A percentile compares a stretch with the other conserved stretches of the same genome.
phyloP scores from a whole-genome alignment of 192 early-diverging fungal species.

The Phlyctochytrium bullatum region DNA sequence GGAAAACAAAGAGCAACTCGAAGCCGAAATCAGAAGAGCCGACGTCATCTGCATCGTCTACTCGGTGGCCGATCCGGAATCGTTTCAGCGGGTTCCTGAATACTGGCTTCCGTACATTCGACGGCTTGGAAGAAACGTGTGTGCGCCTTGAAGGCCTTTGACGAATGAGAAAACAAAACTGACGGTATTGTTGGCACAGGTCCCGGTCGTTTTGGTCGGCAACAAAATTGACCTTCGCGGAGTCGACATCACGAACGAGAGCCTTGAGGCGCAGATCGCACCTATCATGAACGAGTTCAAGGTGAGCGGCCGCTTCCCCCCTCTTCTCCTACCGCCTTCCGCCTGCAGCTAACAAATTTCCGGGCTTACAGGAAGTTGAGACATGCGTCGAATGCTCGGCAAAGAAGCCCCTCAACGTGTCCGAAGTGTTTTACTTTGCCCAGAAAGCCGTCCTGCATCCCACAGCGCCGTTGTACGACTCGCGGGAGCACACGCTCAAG shows the following conservation, averaged over 20 bases:
- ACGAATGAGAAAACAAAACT: background rate
- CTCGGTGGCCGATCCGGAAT: conserved; percentile 78
- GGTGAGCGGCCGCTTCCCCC: conserved; percentile 40
- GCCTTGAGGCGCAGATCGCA: conserved; percentile 89
- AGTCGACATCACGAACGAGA: conserved; percentile 77
- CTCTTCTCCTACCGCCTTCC: too few relatives aligned
- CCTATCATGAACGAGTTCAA: conserved; percentile 99
- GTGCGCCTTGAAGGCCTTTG: conserved; percentile 2
- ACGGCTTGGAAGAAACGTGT: conserved; percentile 85
- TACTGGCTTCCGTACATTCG: conserved; percentile 95
- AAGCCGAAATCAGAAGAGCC: conserved; percentile 92
- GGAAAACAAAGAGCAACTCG: conserved; percentile 85
- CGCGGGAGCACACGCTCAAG: conserved; percentile 86
- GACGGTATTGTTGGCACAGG: conserved; percentile 38
- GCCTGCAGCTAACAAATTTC: background rate
- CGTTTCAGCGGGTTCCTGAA: conserved; percentile 78
- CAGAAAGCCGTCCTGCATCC: conserved; percentile 99
- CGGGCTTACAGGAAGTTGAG: conserved; percentile 79
- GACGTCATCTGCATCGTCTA: conserved; percentile 99
- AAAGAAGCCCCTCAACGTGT: conserved; percentile 90
- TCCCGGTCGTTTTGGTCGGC: conserved; percentile 90
- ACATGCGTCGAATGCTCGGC: conserved; percentile 99
- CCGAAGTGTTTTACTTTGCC: conserved; percentile 99
- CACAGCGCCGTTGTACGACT: conserved; percentile 95
- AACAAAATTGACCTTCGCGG: conserved; percentile 90